Base-by-base conservation (phyloP, 2,329 filamentous ascomycete genomes). In the Penicillium oxalicum region DNA sequence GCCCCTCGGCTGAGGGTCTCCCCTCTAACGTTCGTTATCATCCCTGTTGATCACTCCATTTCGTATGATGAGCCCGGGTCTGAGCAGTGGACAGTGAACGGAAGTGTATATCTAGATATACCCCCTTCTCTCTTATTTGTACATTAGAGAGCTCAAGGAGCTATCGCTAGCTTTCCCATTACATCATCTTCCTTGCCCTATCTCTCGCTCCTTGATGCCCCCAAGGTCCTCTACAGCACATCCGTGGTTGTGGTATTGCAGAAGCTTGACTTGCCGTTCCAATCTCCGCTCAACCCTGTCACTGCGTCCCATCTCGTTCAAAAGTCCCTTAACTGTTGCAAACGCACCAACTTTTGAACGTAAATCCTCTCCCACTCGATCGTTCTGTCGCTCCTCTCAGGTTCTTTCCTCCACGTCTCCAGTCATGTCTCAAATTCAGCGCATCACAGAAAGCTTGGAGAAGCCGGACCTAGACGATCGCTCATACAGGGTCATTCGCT, bases 401-500 rank as follows among this genome's bases (percentile, higher is more conserved):
- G 43, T 58, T 32, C 53, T 57, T 39, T 52, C 57, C 44, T 48
- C 61, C 48, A 46, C 49, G 12, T 43, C 50, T 50, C 47, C 53
- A 35, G 61, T 37, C 50, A 69, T 69, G 67, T 57, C 61, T 48
- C 56, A 59, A 44, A 64, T 71, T 51, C 61, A 72, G 59, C 68
- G 69, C 51, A 65, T 88, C 57, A 83, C 88, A 32, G 86, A 94
- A 62, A 70, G 77, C 40, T 74, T 95, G 47, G 88, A 95, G 74
- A 90, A 87, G 63, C 88, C 90, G 5, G 83, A 84, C 56, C 78
- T 94, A 47, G 91, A 97, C 70, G 84, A 95, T 68, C 82, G 91
- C 45, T 80, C 82, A 29, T 98, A 98, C 68, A 81, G 91, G 49
- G 89, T 98, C 54, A 84, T 97, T 59, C 81, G 83, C 45, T 77